A percentile compares a stretch with the other conserved stretches of the same genome.
These are phyloP conservation scores for Leishmania tarentolae DNA, from an alignment of 208 protist species.

Conservation along the genomic window DNA sequence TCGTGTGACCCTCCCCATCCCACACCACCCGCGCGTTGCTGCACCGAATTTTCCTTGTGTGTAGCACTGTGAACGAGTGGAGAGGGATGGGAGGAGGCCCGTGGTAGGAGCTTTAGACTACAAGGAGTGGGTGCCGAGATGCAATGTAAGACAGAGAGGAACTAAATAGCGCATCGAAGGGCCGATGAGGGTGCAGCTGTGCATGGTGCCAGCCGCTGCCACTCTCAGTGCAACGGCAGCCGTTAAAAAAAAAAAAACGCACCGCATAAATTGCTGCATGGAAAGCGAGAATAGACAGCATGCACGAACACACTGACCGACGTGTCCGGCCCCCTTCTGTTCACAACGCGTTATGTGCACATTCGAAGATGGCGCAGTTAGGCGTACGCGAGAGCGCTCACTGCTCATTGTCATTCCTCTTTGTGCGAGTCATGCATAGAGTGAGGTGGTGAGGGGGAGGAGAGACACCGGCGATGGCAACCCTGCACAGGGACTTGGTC, in stretches of 20 bases:
- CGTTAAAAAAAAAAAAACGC: not conserved
- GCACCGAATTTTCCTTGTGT: not conserved
- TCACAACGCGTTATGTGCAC: not conserved
- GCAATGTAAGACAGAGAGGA: not conserved
- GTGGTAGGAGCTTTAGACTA: not conserved
- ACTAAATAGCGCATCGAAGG: not conserved
- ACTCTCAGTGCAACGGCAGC: not conserved
- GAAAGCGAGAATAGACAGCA: not conserved
- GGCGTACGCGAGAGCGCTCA: not conserved
- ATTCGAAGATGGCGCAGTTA: not conserved
- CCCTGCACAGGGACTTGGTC: not conserved
- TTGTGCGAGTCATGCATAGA: not conserved
- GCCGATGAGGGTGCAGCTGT: not conserved
- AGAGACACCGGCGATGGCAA: not conserved
- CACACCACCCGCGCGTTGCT: too few relatives aligned
- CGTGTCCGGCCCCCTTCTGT: not conserved
- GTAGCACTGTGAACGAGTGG: not conserved
- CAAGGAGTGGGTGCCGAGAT: not conserved
- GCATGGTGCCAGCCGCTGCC: not conserved
- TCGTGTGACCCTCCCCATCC: not conserved
- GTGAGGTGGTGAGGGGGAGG: not conserved
- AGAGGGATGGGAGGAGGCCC: not conserved
- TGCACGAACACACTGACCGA: not conserved
- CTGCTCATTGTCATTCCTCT: not conserved
- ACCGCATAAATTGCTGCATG: not conserved